Base-by-base conservation (phyloP, 768 basidiomycete species). In the Rhodotorula kratochvilovae region DNA sequence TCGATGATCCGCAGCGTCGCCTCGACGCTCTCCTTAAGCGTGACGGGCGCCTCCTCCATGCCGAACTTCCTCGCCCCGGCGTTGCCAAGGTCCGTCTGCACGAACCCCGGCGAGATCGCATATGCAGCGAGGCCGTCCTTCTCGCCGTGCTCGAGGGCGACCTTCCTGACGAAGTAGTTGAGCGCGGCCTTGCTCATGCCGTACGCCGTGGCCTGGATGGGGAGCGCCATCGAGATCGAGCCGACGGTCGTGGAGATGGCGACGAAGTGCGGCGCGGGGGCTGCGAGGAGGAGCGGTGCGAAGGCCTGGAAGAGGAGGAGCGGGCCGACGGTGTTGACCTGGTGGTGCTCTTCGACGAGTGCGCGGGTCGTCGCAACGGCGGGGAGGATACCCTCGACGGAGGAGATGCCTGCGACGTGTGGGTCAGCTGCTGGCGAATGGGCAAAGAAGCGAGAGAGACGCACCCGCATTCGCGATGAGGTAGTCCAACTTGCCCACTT, bases 391-490 rank as follows among this genome's bases (percentile, higher is more conserved):
- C 36, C 31, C 29, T 50, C 59, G 25, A 16, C 27, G 7, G 33
- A 25, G 13, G 2, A 7, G 35, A 19, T 35, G 55, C 16, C 27
- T 54, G 23, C 11, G 15, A 10, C 15, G 31, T 17, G 29, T 33
- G 58, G 36, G 42, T 39, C 33, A n/a, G 27, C 42, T 25, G 36
- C 11, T 39, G 3, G 7, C 15, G n/a, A 33, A 10, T 3, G 2
- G 39, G 19, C 21, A 17, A 35, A 35, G 11, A 5, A 27, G 33
- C 10, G 42, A 13, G 21, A 10, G 4, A 11, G 5, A 23, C 74
- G 35, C n/a, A 77, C 77, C 77, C 3, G 77, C 77, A 59, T 78
- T 78, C 50, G 77, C 77, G 36, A 78, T 69, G 51, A 78, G 50
- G 27, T 75, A 76, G 60, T 76, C 76, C 0, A 78, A 27, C 36